Conservation (phyloP, 2,329 filamentous ascomycete genomes). For the Ascochyta rabiei region DNA sequence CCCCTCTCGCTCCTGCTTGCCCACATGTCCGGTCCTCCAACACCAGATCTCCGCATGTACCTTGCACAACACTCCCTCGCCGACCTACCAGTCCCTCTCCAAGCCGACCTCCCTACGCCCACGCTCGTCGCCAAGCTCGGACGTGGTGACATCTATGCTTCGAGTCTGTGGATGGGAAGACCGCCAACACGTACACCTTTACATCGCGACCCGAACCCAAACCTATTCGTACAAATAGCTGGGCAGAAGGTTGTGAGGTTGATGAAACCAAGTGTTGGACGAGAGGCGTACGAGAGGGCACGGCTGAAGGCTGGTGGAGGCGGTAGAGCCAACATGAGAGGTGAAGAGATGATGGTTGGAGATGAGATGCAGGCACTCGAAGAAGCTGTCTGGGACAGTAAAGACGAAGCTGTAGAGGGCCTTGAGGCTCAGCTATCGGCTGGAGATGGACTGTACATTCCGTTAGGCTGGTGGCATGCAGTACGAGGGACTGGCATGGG, state of each 20-base stretch:
- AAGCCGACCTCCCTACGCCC: constrained; percentile 71
- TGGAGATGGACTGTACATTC: constrained; percentile 79
- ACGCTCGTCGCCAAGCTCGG: constrained; percentile 66
- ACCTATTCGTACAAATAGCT: constrained; percentile 84
- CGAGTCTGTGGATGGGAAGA: constrained; percentile 86
- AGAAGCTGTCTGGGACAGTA: constrained; percentile 69
- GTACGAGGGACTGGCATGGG: constrained; percentile 67
- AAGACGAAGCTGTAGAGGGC: constrained; percentile 25
- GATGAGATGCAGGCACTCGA: constrained; percentile 71
- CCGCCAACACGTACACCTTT: constrained; percentile 88
- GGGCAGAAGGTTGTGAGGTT: constrained; percentile 76
- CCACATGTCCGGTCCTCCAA: constrained; percentile 51
- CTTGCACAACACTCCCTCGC: constrained; percentile 80
- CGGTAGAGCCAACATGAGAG: constrained; percentile 64
- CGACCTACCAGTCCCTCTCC: constrained; percentile 68
- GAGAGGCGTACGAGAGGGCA: constrained; percentile 65
- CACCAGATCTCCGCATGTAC: constrained; percentile 64
- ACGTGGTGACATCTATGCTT: constrained; percentile 83
- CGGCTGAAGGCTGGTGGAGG: constrained; percentile 49
- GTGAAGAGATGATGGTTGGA: constrained; percentile 91
- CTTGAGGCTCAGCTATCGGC: constrained; percentile 58
- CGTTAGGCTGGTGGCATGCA: constrained; percentile 86
- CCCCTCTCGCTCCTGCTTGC: constrained; percentile 70
- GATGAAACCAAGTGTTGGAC: constrained; percentile 68
- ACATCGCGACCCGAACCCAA: constrained; percentile 92